Evolutionary conservation across 805 yeast genomes (phyloP).

Genomic region (Cyberlindnera mississippiensis): DNA sequence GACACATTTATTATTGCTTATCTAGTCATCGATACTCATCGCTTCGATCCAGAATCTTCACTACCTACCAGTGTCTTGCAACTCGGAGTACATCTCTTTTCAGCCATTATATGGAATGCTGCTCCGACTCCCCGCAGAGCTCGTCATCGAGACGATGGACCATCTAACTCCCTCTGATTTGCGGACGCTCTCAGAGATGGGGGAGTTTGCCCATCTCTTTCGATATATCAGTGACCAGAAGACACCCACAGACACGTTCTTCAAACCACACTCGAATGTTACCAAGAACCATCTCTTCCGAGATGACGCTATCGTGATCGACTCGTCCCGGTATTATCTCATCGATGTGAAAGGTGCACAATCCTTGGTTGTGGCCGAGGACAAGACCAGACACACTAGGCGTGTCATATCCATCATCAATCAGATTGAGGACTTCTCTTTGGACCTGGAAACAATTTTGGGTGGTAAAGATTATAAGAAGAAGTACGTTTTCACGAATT

Average conservation of each 20-base stretch:
- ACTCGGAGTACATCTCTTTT: too few species aligned
- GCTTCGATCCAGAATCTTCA: too few species aligned
- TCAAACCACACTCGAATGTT: slow-evolving; percentile 10
- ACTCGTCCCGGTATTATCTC: slow-evolving; percentile 14
- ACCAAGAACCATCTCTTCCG: slow-evolving; percentile 3
- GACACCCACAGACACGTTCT: not conserved
- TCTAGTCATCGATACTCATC: too few species aligned
- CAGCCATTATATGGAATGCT: too few species aligned
- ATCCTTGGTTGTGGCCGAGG: slow-evolving; percentile 15
- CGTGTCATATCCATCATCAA: slow-evolving; percentile 12
- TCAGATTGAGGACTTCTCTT: slow-evolving; percentile 7
- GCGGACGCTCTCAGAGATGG: slow-evolving; percentile 7
- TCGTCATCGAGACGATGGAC: slow-evolving; percentile 13
- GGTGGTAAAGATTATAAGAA: not conserved
- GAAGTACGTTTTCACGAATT: slow-evolving; percentile 12
- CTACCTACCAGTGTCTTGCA: too few species aligned
- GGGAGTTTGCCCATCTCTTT: slow-evolving; percentile 11
- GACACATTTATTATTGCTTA: too few species aligned
- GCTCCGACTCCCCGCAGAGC: slow-evolving; percentile 10
- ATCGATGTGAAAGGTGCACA: slow-evolving; percentile 18
- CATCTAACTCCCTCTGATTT: slow-evolving; percentile 15
- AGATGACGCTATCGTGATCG: slow-evolving; percentile 1
- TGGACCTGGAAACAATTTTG: slow-evolving; percentile 4
- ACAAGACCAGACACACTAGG: slow-evolving; percentile 11
- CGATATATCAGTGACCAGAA: slow-evolving; percentile 10